Evolutionary conservation across 345 rosid species (phyloP).

Genomic region (Pseudoturritis turrita): DNA sequence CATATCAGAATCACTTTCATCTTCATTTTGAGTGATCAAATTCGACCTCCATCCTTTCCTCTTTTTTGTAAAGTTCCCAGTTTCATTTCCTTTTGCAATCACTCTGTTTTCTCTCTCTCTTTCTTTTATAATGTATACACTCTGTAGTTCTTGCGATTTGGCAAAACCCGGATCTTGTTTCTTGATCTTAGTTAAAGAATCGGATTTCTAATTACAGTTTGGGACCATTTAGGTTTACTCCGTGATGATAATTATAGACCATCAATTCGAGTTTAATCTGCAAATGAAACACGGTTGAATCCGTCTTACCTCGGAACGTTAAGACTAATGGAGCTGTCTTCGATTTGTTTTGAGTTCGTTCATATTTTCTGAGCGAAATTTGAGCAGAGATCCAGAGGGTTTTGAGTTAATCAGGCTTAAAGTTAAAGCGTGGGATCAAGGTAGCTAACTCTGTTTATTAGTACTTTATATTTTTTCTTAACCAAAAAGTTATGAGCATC

Average conservation of each 20-base stretch:
- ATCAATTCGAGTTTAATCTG: not conserved
- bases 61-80: not conserved
- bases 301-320: not conserved
- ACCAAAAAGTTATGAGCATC: too few relatives aligned
- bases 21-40: conserved; percentile 22
- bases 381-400: not conserved
- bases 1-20: conserved; percentile 18
- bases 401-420: not conserved
- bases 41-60: not conserved
- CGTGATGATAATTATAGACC: not conserved
- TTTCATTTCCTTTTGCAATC: not conserved
- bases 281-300: not conserved
- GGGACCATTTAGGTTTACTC: not conserved
- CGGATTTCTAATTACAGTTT: not conserved
- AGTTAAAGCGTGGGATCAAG: too few relatives aligned
- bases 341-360: not conserved
- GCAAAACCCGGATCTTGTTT: not conserved
- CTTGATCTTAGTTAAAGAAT: not conserved
- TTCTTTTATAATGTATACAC: not conserved
- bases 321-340: not conserved
- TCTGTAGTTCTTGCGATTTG: not conserved
- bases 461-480: too few relatives aligned
- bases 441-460: too few relatives aligned
- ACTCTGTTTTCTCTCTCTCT: not conserved
- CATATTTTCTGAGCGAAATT: not conserved